Evolutionary conservation across 2,329 filamentous ascomycete species (phyloP).

Genomic region (Fusarium camptoceras): DNA sequence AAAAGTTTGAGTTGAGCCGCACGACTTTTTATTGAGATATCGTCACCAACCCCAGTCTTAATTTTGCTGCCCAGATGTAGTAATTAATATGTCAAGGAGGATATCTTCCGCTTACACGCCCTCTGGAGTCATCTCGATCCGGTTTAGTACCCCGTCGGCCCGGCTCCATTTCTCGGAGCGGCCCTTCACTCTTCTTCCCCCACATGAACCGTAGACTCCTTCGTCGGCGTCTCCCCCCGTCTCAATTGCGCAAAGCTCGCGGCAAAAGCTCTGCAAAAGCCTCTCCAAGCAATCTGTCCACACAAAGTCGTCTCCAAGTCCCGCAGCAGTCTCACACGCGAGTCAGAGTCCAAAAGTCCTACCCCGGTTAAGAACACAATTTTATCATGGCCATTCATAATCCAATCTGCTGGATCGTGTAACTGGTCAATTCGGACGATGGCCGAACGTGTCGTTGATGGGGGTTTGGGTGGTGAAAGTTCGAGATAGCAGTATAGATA

Average conservation of each 20-base stretch:
- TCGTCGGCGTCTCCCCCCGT: not conserved
- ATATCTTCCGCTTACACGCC: not conserved
- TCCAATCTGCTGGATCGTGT: not conserved
- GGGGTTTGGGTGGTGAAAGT: accelerated
- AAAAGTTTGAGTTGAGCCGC: not conserved
- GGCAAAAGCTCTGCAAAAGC: not conserved
- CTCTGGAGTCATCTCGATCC: accelerated
- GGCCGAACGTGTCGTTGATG: accelerated
- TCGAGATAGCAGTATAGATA: slow-evolving; percentile 1
- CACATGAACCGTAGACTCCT: not conserved
- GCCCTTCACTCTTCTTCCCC: not conserved
- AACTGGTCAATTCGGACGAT: not conserved
- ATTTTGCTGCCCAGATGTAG: accelerated
- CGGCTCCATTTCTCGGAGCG: not conserved
- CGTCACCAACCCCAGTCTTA: too few species aligned
- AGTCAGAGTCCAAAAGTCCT: not conserved
- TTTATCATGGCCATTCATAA: accelerated
- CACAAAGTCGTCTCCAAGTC: not conserved
- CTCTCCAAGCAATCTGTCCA: not conserved
- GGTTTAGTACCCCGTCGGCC: not conserved
- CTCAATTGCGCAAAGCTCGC: not conserved
- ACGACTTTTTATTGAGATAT: not conserved
- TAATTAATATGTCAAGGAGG: accelerated
- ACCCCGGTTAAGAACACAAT: not conserved
- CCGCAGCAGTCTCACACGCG: not conserved